phyloP scores from a whole-genome alignment of 2,329 filamentous ascomycete species.

The Neopestalotiopsis sp. region DNA sequence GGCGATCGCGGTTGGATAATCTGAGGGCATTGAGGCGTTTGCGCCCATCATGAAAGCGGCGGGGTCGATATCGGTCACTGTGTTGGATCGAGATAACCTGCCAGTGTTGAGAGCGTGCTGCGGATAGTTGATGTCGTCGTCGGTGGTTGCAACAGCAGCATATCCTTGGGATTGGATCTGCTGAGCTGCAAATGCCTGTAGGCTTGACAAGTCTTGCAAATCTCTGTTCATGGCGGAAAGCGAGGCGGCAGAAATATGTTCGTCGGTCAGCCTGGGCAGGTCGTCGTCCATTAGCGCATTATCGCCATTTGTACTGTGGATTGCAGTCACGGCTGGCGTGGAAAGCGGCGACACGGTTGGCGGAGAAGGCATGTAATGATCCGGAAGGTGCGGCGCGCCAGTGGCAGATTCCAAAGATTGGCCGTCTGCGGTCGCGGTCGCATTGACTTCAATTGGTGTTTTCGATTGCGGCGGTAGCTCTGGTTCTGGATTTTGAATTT shows the following conservation, averaged over 20 bases:
- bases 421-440: slow-evolving; percentile 24
- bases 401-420: slow-evolving; percentile 4
- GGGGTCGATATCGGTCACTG: slow-evolving; percentile 37
- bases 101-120: slow-evolving; percentile 26
- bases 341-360: slow-evolving; percentile 42
- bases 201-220: background rate
- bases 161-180: slow-evolving; percentile 21
- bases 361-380: slow-evolving; percentile 36
- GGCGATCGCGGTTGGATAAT: slow-evolving; percentile 35
- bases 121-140: slow-evolving; percentile 35
- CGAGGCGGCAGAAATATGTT: background rate
- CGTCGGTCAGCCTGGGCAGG: slow-evolving; percentile 27
- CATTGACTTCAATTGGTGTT: slow-evolving; percentile 24
- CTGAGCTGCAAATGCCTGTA: background rate
- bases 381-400: slow-evolving; percentile 20
- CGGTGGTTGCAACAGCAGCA: slow-evolving; percentile 38
- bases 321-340: slow-evolving; percentile 37
- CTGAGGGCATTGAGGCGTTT: slow-evolving; percentile 29
- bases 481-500: slow-evolving; percentile 3
- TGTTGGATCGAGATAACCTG: slow-evolving; percentile 21
- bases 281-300: slow-evolving; percentile 30
- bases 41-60: slow-evolving; percentile 37
- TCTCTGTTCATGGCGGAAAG: background rate
- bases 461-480: slow-evolving; percentile 15
- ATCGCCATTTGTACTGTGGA: slow-evolving; percentile 35